Evolutionary conservation across 345 rosid species (phyloP).

Genomic region (Kernera saxatilis): DNA sequence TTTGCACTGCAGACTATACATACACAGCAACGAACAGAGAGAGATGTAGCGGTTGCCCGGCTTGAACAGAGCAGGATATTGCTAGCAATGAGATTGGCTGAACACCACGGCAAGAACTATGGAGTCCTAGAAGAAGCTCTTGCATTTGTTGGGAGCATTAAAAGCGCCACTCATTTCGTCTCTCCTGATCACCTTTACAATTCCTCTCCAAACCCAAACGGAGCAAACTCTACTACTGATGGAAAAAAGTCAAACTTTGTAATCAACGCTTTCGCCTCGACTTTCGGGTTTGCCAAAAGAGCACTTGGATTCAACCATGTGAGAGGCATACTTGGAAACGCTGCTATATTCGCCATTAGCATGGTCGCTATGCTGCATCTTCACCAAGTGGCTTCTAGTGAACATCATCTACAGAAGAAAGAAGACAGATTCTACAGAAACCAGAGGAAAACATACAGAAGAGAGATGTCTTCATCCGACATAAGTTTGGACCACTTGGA

Average conservation of each 20-base stretch:
- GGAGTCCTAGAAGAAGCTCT: conserved; percentile 87
- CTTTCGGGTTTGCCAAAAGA: conserved; percentile 54
- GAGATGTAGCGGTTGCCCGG: conserved; percentile 81
- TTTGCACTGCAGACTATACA: conserved; percentile 57
- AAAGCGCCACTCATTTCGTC: conserved; percentile 38
- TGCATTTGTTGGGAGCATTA: conserved; percentile 74
- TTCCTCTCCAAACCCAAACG: conserved; percentile 35
- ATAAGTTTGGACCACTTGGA: conserved; percentile 46
- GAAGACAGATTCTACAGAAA: conserved; percentile 32
- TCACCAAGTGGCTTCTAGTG: conserved; percentile 46
- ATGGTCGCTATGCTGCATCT: conserved; percentile 74
- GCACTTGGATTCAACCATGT: conserved; percentile 50
- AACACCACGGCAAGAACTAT: conserved; percentile 76
- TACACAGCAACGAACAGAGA: conserved; percentile 77
- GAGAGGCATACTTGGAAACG: conserved; percentile 71
- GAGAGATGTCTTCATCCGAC: conserved; percentile 37
- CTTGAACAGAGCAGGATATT: conserved; percentile 88
- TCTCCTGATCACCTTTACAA: conserved; percentile 55
- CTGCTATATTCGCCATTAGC: conserved; percentile 71
- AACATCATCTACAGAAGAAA: conserved; percentile 33
- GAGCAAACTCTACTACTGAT: conserved; percentile 25
- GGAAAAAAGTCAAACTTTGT: conserved; percentile 35
- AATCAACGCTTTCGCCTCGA: conserved; percentile 44
- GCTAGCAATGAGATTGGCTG: conserved; percentile 79
- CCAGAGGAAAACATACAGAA: conserved; percentile 32